Evolutionary conservation across 2,329 filamentous ascomycete genomes (phyloP).

Genomic region (Atkinsonella hypoxylon): DNA sequence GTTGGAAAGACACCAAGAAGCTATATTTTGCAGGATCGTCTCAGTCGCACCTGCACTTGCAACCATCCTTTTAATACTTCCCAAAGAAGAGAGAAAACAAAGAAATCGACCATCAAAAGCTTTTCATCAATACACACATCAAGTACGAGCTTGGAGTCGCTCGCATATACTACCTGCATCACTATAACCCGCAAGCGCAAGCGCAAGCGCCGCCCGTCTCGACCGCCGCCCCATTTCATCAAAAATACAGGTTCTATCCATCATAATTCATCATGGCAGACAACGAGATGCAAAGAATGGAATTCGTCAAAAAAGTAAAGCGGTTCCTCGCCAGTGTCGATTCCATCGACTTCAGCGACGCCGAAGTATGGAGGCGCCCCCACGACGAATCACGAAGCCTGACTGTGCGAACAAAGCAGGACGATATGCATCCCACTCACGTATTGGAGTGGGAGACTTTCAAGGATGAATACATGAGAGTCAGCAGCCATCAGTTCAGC

Average conservation of each 20-base stretch:
- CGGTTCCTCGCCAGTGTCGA: background rate
- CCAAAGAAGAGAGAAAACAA: background rate
- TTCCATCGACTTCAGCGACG: background rate
- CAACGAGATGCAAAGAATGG: background rate
- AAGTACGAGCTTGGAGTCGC: background rate
- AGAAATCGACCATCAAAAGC: background rate
- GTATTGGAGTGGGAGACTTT: slow-evolving; percentile 8
- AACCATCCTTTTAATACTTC: background rate
- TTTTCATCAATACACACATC: background rate
- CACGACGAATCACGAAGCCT: background rate
- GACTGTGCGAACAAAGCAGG: background rate
- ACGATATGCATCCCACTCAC: slow-evolving; percentile 5
- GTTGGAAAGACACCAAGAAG: too few species aligned
- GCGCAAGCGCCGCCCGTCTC: background rate
- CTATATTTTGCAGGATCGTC: background rate
- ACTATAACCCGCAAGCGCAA: background rate
- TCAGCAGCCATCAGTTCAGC: slow-evolving; percentile 8
- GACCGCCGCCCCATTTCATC: background rate
- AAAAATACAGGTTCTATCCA: background rate
- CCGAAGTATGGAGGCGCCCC: background rate
- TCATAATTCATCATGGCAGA: background rate
- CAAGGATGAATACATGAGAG: slow-evolving; percentile 3
- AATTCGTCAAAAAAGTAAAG: background rate
- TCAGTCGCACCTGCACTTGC: background rate
- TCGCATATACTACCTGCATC: background rate